phyloP scores from a whole-genome alignment of 352 stramenopile genomes.

The Blastocystis sp. region DNA sequence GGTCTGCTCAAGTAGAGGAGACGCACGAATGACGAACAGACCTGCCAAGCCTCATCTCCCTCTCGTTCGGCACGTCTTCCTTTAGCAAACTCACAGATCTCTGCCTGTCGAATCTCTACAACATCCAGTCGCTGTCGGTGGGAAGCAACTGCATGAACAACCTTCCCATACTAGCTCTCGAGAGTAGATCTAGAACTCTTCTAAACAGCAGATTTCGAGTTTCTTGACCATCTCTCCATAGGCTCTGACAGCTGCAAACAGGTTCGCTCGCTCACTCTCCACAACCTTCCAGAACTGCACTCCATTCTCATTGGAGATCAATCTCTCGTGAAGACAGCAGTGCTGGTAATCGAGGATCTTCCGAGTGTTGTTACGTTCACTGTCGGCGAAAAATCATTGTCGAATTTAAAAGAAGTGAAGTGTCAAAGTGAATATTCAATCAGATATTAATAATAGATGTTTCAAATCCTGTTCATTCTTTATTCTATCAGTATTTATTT shows the following conservation, averaged over 20 bases:
- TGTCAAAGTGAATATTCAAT: not conserved
- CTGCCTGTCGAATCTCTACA: not conserved
- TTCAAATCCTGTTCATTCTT: not conserved
- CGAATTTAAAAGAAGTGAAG: not conserved
- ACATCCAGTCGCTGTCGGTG: not conserved
- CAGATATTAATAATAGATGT: not conserved
- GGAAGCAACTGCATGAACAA: not conserved
- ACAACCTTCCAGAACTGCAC: not conserved
- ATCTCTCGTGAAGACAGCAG: not conserved
- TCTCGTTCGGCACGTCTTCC: not conserved
- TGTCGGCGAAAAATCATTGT: not conserved
- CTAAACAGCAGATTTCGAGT: not conserved
- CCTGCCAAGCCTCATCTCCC: slow-evolving; percentile 13
- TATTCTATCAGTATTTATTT: not conserved
- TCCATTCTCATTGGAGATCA: not conserved
- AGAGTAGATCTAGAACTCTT: not conserved
- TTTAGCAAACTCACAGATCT: slow-evolving; percentile 1
- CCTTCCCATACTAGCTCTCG: not conserved
- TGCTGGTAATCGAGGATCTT: not conserved
- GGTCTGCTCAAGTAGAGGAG: not conserved
- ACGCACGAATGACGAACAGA: not conserved
- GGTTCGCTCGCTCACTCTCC: not conserved
- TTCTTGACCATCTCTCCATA: not conserved
- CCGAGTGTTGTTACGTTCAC: not conserved
- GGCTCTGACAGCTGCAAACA: not conserved